Conservation (phyloP, 139 green algal species). For the Micromonas pusilla region DNA sequence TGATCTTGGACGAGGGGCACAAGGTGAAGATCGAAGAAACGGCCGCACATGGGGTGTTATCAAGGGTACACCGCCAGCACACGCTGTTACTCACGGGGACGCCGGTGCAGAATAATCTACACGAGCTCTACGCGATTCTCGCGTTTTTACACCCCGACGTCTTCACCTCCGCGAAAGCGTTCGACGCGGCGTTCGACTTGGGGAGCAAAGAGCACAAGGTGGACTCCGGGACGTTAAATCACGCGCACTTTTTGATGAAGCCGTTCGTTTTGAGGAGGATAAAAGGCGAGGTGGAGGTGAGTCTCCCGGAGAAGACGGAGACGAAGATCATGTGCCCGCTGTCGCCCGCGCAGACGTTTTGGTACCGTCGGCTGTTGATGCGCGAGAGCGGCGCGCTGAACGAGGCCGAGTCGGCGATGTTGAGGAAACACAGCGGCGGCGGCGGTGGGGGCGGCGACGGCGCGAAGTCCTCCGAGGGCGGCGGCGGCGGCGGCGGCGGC, state of each 20-base stretch:
- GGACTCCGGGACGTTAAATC: conserved; percentile 16
- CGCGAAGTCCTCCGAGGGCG: not conserved
- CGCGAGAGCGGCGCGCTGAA: conserved; percentile 78
- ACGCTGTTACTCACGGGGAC: conserved; percentile 86
- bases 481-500: conserved; percentile 12
- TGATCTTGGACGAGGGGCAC: conserved; percentile 39
- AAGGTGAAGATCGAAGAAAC: conserved; percentile 33
- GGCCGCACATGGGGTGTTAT: conserved; percentile 5
- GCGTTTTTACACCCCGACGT: conserved; percentile 96
- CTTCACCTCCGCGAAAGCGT: conserved; percentile 81
- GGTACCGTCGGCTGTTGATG: conserved; percentile 85
- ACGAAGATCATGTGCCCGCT: conserved; percentile 96
- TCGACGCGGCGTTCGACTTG: conserved; percentile 92
- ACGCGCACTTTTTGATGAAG: conserved; percentile 86
- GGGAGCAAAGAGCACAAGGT: conserved; percentile 16
- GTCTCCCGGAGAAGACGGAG: conserved; percentile 95
- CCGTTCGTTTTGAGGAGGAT: conserved; percentile 97
- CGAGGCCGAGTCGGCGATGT: not conserved
- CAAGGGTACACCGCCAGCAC: conserved; percentile 9
- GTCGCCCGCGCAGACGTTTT: conserved; percentile 83
- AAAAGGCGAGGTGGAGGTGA: conserved; percentile 95
- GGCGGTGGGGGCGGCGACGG: conserved; percentile 4
- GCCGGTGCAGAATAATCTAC: conserved; percentile 91
- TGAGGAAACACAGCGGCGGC: conserved; percentile 11
- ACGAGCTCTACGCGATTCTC: conserved; percentile 58